Evolutionary conservation across 2,329 filamentous ascomycete genomes (phyloP), one percentile per base, ranked within the genome.

Genomic region (Xylaria sp.): DNA sequence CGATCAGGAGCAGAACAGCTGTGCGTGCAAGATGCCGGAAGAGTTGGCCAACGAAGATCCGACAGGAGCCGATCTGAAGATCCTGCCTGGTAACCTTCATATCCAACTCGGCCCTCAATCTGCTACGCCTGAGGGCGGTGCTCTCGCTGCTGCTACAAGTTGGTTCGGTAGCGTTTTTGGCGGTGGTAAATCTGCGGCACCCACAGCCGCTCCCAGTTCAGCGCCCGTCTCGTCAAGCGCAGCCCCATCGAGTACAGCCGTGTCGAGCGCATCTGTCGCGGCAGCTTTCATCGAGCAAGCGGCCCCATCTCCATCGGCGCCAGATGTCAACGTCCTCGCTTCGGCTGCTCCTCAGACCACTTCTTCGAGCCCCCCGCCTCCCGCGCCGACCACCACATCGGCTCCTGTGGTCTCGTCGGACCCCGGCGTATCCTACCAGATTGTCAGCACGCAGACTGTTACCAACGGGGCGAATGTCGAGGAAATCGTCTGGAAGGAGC

Each of bases 51-150:
- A 76, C 7, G 91, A 95, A 56, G 74, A 91, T 64, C 59, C 45
- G 29, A 18, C 52, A 11, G 65, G 57, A 11, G 29, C 44, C 16
- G 54, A 71, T 2, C 72, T 84, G 49, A 69, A 76, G 11, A 75
- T 78, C 40, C 81, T 96, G 18, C 91, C 91, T 4, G 90, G 91
- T 40, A 79, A 82, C 54, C 72, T 85, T 18, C 56, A 69, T 5
- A 77, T 88, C 54, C 67, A 72, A 43, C 64, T 57, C 29, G 66
- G 66, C 9, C 66, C 66, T 13, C 44, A 68, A 54, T 63, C 61
- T 7, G 67, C 54, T 38, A 62, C 61, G n/a, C 46, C 55, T 56
- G 48, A 61, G 50, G 37, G 56, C 40, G 57, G 34, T 6, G 41
- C 57, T 26, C 37, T 24, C 18, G 37, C 59, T 17, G 48, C 47